These are phyloP conservation scores for Arthrobotrys megalospora DNA, from an alignment of 2,329 filamentous ascomycete species.

Conservation along the genomic window DNA sequence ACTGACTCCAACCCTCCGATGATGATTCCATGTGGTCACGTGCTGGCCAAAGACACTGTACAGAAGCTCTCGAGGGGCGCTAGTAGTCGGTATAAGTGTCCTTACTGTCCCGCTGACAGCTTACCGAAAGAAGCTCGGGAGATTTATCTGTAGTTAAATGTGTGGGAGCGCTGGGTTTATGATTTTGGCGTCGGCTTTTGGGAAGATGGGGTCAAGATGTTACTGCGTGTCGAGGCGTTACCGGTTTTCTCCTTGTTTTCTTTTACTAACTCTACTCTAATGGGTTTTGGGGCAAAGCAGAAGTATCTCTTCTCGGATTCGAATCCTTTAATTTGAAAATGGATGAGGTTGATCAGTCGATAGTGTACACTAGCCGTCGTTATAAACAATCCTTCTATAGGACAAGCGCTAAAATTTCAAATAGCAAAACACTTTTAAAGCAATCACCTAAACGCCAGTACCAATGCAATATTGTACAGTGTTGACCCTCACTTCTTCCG, in stretches of 20 bases:
- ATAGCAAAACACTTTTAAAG: conserved; percentile 23
- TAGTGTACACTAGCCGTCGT: conserved; percentile 47
- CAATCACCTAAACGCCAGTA: conserved; percentile 29
- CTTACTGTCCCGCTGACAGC: conserved; percentile 83
- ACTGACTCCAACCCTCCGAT: conserved; percentile 94
- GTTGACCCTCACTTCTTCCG: conserved; percentile 44
- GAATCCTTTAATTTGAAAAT: conserved; percentile 15
- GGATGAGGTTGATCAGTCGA: not conserved
- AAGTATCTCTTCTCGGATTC: conserved; percentile 49
- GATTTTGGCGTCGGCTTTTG: conserved; percentile 25
- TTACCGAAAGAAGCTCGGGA: conserved; percentile 81
- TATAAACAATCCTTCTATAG: conserved; percentile 25
- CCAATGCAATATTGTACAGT: conserved; percentile 53
- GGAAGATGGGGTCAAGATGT: conserved; percentile 12
- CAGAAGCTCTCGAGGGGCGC: conserved; percentile 81
- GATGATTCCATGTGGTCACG: conserved; percentile 96
- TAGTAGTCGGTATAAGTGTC: conserved; percentile 83
- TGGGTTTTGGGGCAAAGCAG: conserved; percentile 11
- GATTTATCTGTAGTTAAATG: conserved; percentile 75
- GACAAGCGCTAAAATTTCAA: conserved; percentile 42
- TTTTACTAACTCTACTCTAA: conserved; percentile 23
- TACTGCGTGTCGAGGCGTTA: conserved; percentile 44
- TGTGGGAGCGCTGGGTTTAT: conserved; percentile 8
- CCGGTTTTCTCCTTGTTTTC: conserved; percentile 13
- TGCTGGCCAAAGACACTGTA: conserved; percentile 87